Conservation (phyloP, 148 eudicot genomes). For the Rhododendron ferrugineum region DNA sequence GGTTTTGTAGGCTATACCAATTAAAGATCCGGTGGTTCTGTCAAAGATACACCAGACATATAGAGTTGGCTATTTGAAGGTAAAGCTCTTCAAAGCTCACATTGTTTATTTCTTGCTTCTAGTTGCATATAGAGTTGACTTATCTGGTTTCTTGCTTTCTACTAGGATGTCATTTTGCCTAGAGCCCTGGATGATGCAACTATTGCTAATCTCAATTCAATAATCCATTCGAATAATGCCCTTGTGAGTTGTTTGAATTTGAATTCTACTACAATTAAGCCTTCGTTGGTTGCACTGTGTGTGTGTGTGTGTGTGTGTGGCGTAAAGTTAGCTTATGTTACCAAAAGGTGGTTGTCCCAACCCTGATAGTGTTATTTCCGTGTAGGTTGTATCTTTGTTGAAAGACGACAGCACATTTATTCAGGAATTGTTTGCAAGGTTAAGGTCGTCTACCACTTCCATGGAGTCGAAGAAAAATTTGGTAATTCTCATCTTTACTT, state of each 20-base stretch:
- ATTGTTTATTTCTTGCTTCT: conserved; percentile 13
- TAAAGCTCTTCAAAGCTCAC: conserved; percentile 15
- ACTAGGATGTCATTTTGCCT: conserved; percentile 85
- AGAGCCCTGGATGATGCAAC: conserved; percentile 78
- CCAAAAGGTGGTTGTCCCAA: neutral
- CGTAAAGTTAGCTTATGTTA: neutral
- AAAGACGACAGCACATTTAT: conserved; percentile 82
- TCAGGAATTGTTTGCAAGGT: conserved; percentile 70
- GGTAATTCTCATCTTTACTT: conserved; percentile 38
- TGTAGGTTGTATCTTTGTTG: conserved; percentile 79
- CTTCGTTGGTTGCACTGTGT: conserved; percentile 1
- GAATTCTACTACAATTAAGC: neutral
- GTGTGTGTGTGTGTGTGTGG: neutral
- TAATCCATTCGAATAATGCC: conserved; percentile 89
- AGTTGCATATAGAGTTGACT: conserved; percentile 4
- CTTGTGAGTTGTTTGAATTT: conserved; percentile 43
- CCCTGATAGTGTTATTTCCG: conserved; percentile 3
- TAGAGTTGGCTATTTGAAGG: conserved; percentile 89
- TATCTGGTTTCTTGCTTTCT: conserved; percentile 17
- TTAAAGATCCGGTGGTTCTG: conserved; percentile 69
- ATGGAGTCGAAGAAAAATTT: conserved; percentile 72
- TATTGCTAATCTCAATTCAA: conserved; percentile 65
- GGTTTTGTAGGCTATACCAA: conserved; percentile 67
- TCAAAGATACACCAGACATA: conserved; percentile 96
- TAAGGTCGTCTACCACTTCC: conserved; percentile 55